phyloP scores from a whole-genome alignment of 805 yeast species.

The Myxozyma melibiosi region DNA sequence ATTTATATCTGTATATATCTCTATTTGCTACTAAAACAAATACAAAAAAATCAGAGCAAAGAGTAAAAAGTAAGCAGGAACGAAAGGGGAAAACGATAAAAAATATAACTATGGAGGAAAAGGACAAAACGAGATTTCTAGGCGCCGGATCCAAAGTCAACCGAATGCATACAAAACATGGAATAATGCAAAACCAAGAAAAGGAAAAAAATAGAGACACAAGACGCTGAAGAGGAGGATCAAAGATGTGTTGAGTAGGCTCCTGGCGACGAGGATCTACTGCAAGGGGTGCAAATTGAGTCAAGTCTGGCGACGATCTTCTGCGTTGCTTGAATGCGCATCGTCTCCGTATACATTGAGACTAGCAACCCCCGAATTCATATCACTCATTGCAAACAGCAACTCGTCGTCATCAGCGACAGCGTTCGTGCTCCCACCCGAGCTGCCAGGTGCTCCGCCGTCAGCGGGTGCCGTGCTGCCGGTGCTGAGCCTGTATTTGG shows the following conservation, averaged over 20 bases:
- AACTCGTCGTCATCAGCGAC: conserved; percentile 42
- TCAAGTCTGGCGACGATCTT: too few species aligned
- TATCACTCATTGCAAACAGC: conserved; percentile 46
- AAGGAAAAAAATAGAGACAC: neutral
- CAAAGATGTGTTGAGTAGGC: too few species aligned
- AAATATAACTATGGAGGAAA: neutral
- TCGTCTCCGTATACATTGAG: neutral
- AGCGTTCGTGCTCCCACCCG: conserved; percentile 2
- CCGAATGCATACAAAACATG: neutral
- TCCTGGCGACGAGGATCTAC: too few species aligned
- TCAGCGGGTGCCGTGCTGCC: neutral
- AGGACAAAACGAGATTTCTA: neutral
- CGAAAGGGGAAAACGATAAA: neutral
- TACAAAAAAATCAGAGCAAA: conserved; percentile 43
- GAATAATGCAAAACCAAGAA: neutral
- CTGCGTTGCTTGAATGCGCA: too few species aligned
- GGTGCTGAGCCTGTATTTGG: too few species aligned
- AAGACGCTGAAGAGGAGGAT: neutral
- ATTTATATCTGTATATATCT: too few species aligned
- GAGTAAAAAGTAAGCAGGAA: conserved; percentile 33
- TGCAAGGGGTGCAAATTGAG: too few species aligned
- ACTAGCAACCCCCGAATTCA: conserved; percentile 31
- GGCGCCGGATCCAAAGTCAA: neutral
- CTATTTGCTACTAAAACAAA: too few species aligned
- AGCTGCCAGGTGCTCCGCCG: conserved; percentile 4